Percentiles rank a stretch among this genome's conserved stretches.
These are phyloP conservation scores for Pseudogymnoascus sp. DNA, from an alignment of 2,329 filamentous ascomycete genomes.

Conservation along the genomic window DNA sequence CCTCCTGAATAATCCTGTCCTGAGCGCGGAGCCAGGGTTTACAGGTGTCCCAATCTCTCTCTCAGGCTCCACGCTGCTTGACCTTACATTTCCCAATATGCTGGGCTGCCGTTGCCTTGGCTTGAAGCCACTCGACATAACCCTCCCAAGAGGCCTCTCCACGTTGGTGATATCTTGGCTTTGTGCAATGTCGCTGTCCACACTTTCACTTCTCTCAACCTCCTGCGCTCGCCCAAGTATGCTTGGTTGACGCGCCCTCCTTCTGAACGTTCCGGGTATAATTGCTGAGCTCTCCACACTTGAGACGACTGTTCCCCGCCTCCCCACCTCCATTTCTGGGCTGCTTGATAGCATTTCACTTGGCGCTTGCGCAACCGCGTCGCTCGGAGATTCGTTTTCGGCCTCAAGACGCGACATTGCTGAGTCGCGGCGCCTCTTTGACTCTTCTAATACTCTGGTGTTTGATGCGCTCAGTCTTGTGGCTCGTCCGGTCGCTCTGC, in stretches of 20 bases:
- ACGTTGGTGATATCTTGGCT: conserved; percentile 9
- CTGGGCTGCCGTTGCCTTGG: conserved; percentile 30
- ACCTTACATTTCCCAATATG: conserved; percentile 25
- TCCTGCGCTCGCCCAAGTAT: conserved; percentile 42
- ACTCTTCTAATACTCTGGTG: conserved; percentile 1
- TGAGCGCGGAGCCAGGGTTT: conserved; percentile 34
- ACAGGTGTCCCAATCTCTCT: conserved; percentile 18
- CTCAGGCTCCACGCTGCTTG: conserved; percentile 21
- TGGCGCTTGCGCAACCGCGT: conserved; percentile 18
- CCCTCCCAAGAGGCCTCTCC: conserved; percentile 5
- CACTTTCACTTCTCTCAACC: conserved; percentile 6
- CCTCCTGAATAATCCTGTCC: conserved; percentile 50
- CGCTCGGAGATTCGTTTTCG: conserved; percentile 6
- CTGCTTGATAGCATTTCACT: conserved; percentile 23
- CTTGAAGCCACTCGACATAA: conserved; percentile 19
- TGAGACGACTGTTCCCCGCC: neutral
- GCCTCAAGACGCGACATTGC: conserved; percentile 10
- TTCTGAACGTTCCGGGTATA: conserved; percentile 47
- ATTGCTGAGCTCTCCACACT: conserved; percentile 37
- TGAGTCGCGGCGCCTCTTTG: conserved; percentile 5
- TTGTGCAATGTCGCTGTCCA: conserved; percentile 10
- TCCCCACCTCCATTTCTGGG: conserved; percentile 22
- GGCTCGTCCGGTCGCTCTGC: neutral
- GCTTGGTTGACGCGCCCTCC: conserved; percentile 52
- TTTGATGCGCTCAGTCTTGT: neutral